phyloP scores from a whole-genome alignment of 2,329 filamentous ascomycete genomes.

The Pyricularia sp. region DNA sequence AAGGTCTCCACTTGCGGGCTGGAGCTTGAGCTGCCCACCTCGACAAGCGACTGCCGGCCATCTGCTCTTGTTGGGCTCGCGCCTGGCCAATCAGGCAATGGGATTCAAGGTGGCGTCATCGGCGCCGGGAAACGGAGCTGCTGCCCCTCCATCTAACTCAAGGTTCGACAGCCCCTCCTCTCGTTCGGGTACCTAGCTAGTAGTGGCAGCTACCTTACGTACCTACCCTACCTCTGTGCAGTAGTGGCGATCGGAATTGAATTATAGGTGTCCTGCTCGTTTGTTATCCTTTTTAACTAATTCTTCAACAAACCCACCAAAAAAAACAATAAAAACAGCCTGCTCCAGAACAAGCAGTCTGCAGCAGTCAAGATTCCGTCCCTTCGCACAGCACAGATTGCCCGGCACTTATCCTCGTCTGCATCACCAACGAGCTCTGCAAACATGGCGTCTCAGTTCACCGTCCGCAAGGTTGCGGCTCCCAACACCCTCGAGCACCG shows the following conservation, averaged over 20 bases:
- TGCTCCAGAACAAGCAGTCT: background rate
- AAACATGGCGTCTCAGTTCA: slow-evolving; percentile 56
- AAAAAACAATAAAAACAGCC: background rate
- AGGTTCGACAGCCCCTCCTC: slow-evolving; percentile 2
- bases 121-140: slow-evolving; percentile 1
- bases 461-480: slow-evolving; percentile 76
- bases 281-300: background rate
- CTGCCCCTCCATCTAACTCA: slow-evolving; percentile 16
- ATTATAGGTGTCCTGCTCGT: background rate
- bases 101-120: slow-evolving; percentile 4
- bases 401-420: slow-evolving; percentile 39
- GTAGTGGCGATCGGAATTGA: background rate
- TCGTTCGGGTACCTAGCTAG: background rate
- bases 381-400: slow-evolving; percentile 42
- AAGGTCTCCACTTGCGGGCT: background rate
- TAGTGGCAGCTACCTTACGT: background rate
- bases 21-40: background rate
- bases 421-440: slow-evolving; percentile 13
- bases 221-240: background rate
- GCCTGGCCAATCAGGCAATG: background rate
- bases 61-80: background rate
- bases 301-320: background rate
- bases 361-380: slow-evolving; percentile 32
- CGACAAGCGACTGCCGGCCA: background rate
- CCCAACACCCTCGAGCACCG: slow-evolving; percentile 95